phyloP scores from a whole-genome alignment of 345 rosid species.

The Eucalyptus guilfoylei region DNA sequence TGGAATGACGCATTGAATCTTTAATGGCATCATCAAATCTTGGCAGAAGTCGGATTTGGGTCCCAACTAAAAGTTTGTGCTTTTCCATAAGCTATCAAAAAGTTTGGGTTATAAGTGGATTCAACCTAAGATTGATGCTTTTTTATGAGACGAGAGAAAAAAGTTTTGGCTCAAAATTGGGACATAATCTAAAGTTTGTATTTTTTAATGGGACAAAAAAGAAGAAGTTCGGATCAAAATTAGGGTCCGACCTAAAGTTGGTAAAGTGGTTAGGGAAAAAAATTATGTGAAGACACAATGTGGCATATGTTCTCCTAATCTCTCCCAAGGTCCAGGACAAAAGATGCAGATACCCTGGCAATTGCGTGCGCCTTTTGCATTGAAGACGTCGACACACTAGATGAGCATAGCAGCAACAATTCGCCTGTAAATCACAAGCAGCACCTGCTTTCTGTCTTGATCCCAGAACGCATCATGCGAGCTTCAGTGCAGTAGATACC shows the following conservation, averaged over 20 bases:
- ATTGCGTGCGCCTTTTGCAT: background rate
- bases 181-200: background rate
- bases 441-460: background rate
- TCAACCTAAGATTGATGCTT: background rate
- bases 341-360: background rate
- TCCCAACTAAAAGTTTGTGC: background rate
- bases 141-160: background rate
- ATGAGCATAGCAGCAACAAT: background rate
- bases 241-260: background rate
- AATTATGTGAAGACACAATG: background rate
- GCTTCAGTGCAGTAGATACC: background rate
- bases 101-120: background rate
- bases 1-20: background rate
- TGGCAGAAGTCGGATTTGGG: accelerated
- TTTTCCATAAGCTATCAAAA: background rate
- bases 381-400: background rate
- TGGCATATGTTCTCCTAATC: background rate
- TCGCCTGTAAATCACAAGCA: background rate
- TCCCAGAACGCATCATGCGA: background rate
- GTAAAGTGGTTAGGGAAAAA: background rate
- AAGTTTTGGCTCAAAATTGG: background rate
- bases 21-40: background rate
- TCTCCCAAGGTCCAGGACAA: background rate
- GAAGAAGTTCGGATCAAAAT: background rate
- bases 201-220: background rate